Evolutionary conservation across 305 asterid species (phyloP).

Genomic region (Solanum hybrid): DNA sequence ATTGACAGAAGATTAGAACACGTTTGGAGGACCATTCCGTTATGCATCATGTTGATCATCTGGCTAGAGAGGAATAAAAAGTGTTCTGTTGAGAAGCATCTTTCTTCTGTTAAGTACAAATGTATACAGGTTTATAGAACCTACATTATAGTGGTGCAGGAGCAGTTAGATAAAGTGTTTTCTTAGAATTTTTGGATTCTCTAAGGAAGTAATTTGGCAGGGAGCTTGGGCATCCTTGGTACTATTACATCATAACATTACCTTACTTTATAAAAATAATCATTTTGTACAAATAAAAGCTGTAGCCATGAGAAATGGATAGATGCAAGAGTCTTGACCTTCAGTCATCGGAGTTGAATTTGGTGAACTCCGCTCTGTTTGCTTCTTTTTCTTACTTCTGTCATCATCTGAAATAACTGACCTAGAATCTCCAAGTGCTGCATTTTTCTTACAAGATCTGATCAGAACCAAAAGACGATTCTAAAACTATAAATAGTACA

Average conservation of each 20-base stretch:
- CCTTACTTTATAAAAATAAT: background rate
- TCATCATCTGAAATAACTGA: conserved; percentile 31
- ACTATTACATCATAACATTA: background rate
- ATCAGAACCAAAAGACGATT: conserved; percentile 16
- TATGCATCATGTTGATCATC: background rate
- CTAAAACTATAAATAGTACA: background rate
- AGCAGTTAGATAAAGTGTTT: background rate
- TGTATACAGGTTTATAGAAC: background rate
- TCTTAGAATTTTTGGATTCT: background rate
- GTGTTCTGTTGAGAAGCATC: background rate
- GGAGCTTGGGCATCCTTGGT: background rate
- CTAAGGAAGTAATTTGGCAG: background rate
- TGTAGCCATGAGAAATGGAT: background rate
- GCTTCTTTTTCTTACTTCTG: conserved; percentile 22
- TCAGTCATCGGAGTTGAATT: conserved; percentile 28
- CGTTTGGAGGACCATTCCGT: background rate
- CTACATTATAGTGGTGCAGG: background rate
- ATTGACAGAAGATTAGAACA: background rate
- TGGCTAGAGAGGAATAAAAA: background rate
- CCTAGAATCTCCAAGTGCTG: conserved; percentile 70
- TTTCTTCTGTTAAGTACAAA: background rate
- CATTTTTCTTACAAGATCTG: background rate
- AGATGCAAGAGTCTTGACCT: conserved; percentile 20
- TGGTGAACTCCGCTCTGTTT: conserved; percentile 16
- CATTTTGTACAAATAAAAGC: background rate